Conservation (phyloP, 2,329 filamentous ascomycete species). For the Fusarium subtropicale region DNA sequence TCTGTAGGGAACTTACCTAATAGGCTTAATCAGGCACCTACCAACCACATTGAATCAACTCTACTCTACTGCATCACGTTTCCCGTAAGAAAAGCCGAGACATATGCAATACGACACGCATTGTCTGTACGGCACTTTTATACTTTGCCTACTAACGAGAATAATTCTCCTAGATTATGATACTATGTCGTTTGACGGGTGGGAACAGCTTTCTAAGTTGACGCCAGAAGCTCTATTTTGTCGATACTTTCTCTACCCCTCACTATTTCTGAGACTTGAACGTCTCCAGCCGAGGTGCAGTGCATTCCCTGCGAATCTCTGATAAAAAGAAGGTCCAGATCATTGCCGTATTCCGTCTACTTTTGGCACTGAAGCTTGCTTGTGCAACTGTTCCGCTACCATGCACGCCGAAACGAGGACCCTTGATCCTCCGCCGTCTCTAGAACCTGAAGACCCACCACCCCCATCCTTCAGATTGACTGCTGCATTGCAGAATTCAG, state of each 20-base stretch:
- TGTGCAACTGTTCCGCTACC: constrained; percentile 1
- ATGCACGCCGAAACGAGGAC: neutral
- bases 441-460: constrained; percentile 4
- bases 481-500: neutral
- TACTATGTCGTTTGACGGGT: neutral
- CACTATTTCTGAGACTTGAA: neutral
- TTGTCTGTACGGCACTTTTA: neutral
- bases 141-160: constrained; percentile 2
- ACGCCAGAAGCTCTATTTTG: neutral
- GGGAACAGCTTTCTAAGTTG: neutral
- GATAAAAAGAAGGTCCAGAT: constrained; percentile 16
- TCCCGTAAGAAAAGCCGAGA: constrained; percentile 14
- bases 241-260: constrained; percentile 4
- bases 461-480: constrained; percentile 37
- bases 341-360: neutral
- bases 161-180: neutral
- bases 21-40: neutral
- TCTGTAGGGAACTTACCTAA: neutral
- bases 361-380: neutral
- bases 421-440: constrained; percentile 23
- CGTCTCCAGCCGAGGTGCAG: constrained; percentile 8
- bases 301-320: neutral
- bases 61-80: neutral
- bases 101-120: neutral
- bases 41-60: neutral